Evolutionary conservation across 2,329 filamentous ascomycete genomes (phyloP).

Genomic region (Trichoderma sp.): DNA sequence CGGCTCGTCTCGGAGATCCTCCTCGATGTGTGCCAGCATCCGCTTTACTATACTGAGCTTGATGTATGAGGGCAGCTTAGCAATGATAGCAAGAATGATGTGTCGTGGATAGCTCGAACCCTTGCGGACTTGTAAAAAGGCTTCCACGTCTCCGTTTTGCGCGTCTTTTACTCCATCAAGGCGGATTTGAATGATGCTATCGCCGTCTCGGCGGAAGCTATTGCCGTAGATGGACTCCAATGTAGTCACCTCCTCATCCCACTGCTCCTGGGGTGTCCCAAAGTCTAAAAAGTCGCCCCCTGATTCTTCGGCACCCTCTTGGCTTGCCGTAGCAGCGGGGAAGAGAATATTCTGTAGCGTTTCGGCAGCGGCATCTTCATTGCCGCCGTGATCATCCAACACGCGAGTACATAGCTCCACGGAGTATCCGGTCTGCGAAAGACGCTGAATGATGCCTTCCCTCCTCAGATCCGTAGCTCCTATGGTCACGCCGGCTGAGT

Average conservation of each 20-base stretch:
- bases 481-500: constrained; percentile 85
- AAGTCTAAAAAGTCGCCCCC: constrained; percentile 47
- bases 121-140: constrained; percentile 66
- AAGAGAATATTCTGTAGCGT: constrained; percentile 64
- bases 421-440: constrained; percentile 83
- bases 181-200: constrained; percentile 68
- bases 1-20: constrained; percentile 75
- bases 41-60: constrained; percentile 84
- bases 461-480: constrained; percentile 78
- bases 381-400: constrained; percentile 66
- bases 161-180: constrained; percentile 60
- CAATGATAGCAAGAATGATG: constrained; percentile 68
- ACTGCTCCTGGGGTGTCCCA: constrained; percentile 62
- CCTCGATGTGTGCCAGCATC: constrained; percentile 69
- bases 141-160: constrained; percentile 51
- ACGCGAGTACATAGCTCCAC: constrained; percentile 78
- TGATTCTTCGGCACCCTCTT: constrained; percentile 28
- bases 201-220: constrained; percentile 61
- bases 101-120: constrained; percentile 72
- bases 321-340: constrained; percentile 20
- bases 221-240: constrained; percentile 86
- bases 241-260: constrained; percentile 83
- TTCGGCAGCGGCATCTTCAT: constrained; percentile 78
- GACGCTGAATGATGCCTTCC: constrained; percentile 79
- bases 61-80: constrained; percentile 85